phyloP scores from a whole-genome alignment of 1,284 basidiomycete genomes.

The Calocybe gambosa region DNA sequence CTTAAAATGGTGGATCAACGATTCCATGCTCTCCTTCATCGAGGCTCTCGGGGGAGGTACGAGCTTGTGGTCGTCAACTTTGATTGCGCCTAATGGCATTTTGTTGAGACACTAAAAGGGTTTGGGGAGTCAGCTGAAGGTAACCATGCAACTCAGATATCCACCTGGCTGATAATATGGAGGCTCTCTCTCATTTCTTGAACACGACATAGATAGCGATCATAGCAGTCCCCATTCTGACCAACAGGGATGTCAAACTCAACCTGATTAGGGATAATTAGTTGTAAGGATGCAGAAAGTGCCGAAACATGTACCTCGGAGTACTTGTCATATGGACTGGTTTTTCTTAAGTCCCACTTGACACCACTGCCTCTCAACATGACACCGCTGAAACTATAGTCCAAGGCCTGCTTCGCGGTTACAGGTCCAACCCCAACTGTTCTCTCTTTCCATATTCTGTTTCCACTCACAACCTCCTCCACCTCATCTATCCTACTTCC shows the following conservation, averaged over 20 bases:
- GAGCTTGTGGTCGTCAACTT: slow-evolving; percentile 97
- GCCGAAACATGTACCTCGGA: slow-evolving; percentile 56
- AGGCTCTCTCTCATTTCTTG: slow-evolving; percentile 97
- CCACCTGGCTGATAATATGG: slow-evolving; percentile 79
- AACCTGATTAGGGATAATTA: slow-evolving; percentile 44
- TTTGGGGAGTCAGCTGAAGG: background rate
- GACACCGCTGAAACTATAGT: slow-evolving; percentile 94
- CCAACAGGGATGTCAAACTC: slow-evolving; percentile 97
- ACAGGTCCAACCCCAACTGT: slow-evolving; percentile 91
- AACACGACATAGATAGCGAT: slow-evolving; percentile 93
- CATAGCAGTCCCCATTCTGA: slow-evolving; percentile 96
- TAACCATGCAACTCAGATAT: slow-evolving; percentile 7
- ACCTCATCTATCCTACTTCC: slow-evolving; percentile 90
- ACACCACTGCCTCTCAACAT: slow-evolving; percentile 95
- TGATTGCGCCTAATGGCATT: slow-evolving; percentile 90
- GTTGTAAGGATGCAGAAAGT: background rate
- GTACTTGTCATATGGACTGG: slow-evolving; percentile 94
- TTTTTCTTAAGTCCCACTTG: slow-evolving; percentile 93
- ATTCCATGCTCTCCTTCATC: slow-evolving; percentile 99
- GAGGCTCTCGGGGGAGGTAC: slow-evolving; percentile 94
- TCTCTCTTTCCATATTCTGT: slow-evolving; percentile 96
- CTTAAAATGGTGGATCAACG: slow-evolving; percentile 98
- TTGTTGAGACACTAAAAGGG: slow-evolving; percentile 82
- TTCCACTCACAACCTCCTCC: slow-evolving; percentile 96
- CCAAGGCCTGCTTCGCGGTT: slow-evolving; percentile 87